Conservation (phyloP, 306 rosid genomes). For the Ceratonia siliqua region DNA sequence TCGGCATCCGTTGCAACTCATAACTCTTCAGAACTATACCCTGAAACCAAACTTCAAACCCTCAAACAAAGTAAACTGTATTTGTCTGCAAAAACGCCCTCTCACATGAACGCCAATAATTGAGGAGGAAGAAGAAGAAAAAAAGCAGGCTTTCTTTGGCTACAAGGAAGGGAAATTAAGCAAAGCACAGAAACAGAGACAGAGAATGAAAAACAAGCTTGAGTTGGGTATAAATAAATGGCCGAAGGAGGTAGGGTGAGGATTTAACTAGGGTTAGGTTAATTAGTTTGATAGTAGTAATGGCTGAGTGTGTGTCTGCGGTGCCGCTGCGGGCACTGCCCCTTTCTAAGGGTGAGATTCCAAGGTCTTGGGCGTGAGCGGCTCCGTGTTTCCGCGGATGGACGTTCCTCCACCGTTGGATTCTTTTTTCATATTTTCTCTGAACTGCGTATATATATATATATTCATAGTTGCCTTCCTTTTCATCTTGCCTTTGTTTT, state of each 20-base stretch:
- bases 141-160: constrained; percentile 15
- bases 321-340: constrained; percentile 21
- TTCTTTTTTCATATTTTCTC: background rate
- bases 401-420: constrained; percentile 84
- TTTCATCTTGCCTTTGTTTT: background rate
- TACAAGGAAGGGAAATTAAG: constrained; percentile 29
- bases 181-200: background rate
- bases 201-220: constrained; percentile 28
- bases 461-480: constrained; percentile 19
- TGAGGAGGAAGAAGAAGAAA: background rate
- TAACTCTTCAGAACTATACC: constrained; percentile 26
- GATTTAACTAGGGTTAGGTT: constrained; percentile 51
- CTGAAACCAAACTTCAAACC: background rate
- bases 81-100: background rate
- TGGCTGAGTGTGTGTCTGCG: constrained; percentile 25
- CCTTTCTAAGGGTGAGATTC: constrained; percentile 57
- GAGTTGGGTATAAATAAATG: constrained; percentile 42
- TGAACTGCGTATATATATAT: background rate
- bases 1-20: constrained; percentile 99
- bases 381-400: constrained; percentile 99
- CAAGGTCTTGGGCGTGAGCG: constrained; percentile 87
- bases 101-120: constrained; percentile 30
- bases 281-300: constrained; percentile 26
- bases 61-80: too few relatives aligned
- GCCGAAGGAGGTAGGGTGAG: constrained; percentile 11